phyloP scores from a whole-genome alignment of 805 yeast species.

The Suhomyces faveliae region DNA sequence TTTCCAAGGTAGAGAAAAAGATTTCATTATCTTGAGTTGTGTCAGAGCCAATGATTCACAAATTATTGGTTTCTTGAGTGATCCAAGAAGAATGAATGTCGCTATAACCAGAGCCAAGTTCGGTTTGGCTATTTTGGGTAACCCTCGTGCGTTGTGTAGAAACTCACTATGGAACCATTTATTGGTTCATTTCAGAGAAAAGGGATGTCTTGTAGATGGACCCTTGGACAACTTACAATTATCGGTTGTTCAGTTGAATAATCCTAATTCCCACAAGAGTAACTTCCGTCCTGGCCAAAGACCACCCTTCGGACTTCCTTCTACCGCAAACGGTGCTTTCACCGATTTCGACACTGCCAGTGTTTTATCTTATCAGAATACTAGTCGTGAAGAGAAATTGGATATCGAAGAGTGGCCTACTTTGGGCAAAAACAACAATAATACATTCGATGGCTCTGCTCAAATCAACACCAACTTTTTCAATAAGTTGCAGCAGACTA shows the following conservation, averaged over 20 bases:
- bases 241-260: constrained; percentile 54
- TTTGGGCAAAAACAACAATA: constrained; percentile 15
- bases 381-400: neutral
- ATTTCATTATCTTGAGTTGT: constrained; percentile 42
- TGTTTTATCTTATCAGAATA: constrained; percentile 20
- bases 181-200: constrained; percentile 74
- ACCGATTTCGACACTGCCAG: constrained; percentile 29
- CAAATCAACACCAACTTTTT: constrained; percentile 33
- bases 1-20: constrained; percentile 56
- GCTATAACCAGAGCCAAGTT: constrained; percentile 45
- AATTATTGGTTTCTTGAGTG: constrained; percentile 42
- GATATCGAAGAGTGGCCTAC: constrained; percentile 27
- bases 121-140: constrained; percentile 64
- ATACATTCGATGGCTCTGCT: constrained; percentile 10
- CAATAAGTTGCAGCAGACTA: constrained; percentile 24
- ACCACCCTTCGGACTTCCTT: constrained; percentile 12
- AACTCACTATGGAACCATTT: constrained; percentile 78
- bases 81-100: constrained; percentile 44
- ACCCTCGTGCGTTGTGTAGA: constrained; percentile 71
- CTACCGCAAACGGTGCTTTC: constrained; percentile 9
- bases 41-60: constrained; percentile 44
- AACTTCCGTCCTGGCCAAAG: neutral
- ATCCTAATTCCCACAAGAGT: neutral
- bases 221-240: constrained; percentile 75
- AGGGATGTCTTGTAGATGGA: constrained; percentile 89